Evolutionary conservation across 2,329 filamentous ascomycete genomes (phyloP).

Genomic region (Cyanodermella asteris): DNA sequence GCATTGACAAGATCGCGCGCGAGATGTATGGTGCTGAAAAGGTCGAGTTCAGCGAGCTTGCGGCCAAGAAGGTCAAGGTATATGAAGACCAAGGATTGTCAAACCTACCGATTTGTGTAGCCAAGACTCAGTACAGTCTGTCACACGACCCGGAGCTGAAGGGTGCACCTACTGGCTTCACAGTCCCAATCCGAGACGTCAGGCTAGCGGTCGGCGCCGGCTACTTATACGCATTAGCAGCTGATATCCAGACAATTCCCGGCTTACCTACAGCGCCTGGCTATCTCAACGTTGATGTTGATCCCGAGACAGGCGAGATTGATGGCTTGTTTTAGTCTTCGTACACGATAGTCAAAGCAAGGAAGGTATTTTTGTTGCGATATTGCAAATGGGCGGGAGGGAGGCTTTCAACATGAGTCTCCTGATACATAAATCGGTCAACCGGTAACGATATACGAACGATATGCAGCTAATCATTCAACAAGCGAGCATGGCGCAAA

Average conservation of each 20-base stretch:
- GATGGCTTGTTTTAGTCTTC: conserved; percentile 59
- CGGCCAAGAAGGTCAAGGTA: conserved; percentile 87
- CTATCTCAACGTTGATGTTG: conserved; percentile 78
- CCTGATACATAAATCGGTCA: no score
- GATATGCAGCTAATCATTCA: no score
- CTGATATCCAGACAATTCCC: conserved; percentile 95
- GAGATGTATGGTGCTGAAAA: conserved; percentile 83
- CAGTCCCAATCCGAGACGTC: conserved; percentile 83
- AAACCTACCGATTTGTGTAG: conserved; percentile 85
- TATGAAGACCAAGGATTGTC: conserved; percentile 84
- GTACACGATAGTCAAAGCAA: no score
- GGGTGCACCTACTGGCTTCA: conserved; percentile 86
- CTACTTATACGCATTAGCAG: conserved; percentile 81
- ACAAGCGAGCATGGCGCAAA: no score
- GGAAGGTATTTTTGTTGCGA: no score
- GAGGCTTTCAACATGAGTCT: no score
- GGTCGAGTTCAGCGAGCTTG: conserved; percentile 83
- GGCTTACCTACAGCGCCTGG: conserved; percentile 86
- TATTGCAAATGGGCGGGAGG: no score
- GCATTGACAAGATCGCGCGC: conserved; percentile 75
- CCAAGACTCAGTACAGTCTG: conserved; percentile 95
- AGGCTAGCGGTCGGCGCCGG: conserved; percentile 84
- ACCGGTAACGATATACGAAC: no score
- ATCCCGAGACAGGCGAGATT: conserved; percentile 64
- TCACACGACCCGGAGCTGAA: conserved; percentile 85